Evolutionary conservation across 2,329 filamentous ascomycete genomes (phyloP).

Genomic region (Penicillium sp.): DNA sequence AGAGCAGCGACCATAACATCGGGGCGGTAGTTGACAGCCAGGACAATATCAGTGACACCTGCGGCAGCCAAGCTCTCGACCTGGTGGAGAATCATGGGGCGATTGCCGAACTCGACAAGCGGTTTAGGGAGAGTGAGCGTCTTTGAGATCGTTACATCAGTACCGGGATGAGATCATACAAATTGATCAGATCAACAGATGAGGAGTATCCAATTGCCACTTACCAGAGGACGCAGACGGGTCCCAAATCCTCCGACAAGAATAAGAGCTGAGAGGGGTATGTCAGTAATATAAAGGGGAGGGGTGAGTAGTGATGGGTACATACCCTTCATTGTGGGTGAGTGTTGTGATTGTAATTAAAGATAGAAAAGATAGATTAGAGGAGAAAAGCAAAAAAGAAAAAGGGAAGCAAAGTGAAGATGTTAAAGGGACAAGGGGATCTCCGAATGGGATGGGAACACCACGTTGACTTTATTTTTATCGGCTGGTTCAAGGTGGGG

Average conservation of each 20-base stretch:
- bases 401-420: not conserved
- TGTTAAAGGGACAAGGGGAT: not conserved
- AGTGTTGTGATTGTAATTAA: slow-evolving; percentile 1
- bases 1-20: slow-evolving; percentile 95
- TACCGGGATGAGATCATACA: not conserved
- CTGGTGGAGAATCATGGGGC: slow-evolving; percentile 98
- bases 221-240: slow-evolving; percentile 89
- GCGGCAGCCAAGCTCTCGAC: slow-evolving; percentile 89
- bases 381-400: slow-evolving; percentile 3
- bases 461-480: slow-evolving; percentile 28
- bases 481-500: slow-evolving; percentile 17
- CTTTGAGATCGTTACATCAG: slow-evolving; percentile 49
- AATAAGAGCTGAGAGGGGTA: slow-evolving; percentile 68
- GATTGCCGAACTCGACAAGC: slow-evolving; percentile 96
- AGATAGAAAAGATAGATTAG: not conserved
- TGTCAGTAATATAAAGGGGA: slow-evolving; percentile 15
- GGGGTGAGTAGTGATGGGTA: slow-evolving; percentile 7
- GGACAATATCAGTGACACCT: slow-evolving; percentile 93
- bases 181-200: slow-evolving; percentile 10
- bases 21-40: slow-evolving; percentile 97
- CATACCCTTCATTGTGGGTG: slow-evolving; percentile 44
- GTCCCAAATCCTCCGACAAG: slow-evolving; percentile 99
- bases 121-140: slow-evolving; percentile 96
- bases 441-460: slow-evolving; percentile 23
- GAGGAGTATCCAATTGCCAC: slow-evolving; percentile 34